Conservation (phyloP, 345 rosid species). For the Brassica nigra region DNA sequence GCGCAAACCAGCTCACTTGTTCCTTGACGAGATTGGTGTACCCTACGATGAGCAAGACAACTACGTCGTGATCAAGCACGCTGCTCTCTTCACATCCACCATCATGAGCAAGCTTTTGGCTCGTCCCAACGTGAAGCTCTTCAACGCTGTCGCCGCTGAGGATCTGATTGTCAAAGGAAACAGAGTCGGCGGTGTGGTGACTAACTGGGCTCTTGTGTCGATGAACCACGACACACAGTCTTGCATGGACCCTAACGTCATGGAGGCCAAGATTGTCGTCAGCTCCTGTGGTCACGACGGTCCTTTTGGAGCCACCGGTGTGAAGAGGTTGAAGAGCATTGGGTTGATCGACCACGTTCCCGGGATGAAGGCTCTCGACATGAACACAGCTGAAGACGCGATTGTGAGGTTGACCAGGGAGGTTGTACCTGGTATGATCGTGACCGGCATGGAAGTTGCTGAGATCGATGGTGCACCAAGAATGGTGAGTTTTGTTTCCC, state of each 20-base stretch:
- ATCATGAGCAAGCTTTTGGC: conserved; percentile 97
- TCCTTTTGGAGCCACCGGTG: conserved; percentile 94
- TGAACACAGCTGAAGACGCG: conserved; percentile 93
- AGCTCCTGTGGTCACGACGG: conserved; percentile 99
- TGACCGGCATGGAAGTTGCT: conserved; percentile 96
- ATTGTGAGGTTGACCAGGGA: conserved; percentile 84
- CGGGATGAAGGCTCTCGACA: conserved; percentile 91
- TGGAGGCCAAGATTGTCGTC: conserved; percentile 96
- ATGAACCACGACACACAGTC: conserved; percentile 95
- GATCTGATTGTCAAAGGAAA: conserved; percentile 81
- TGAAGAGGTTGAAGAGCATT: conserved; percentile 85
- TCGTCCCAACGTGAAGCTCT: conserved; percentile 90
- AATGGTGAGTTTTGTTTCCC: conserved; percentile 53
- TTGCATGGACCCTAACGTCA: conserved; percentile 98
- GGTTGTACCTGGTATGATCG: conserved; percentile 90
- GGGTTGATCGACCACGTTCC: conserved; percentile 84
- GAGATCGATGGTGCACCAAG: conserved; percentile 94
- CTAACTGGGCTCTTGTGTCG: conserved; percentile 95
- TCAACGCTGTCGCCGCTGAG: conserved; percentile 93
- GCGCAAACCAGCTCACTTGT: conserved; percentile 86
- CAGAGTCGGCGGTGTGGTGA: conserved; percentile 79
- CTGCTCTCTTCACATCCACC: conserved; percentile 91
- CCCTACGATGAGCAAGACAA: conserved; percentile 84
- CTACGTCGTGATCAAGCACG: conserved; percentile 88
- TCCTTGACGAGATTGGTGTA: conserved; percentile 75